phyloP scores from a whole-genome alignment of 179 eudicot species.

The Silene vulgaris region DNA sequence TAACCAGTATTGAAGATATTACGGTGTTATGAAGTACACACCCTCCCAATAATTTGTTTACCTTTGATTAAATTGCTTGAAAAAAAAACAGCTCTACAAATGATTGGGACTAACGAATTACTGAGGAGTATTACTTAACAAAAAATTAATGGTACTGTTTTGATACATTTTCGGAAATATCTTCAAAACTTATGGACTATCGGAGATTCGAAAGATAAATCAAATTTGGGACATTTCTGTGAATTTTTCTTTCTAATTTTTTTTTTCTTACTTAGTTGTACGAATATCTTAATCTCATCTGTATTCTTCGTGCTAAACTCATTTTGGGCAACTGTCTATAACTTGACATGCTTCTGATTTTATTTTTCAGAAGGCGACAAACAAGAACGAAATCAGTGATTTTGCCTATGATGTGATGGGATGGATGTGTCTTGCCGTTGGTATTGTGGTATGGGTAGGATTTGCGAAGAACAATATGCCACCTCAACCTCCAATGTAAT shows the following conservation, averaged over 20 bases:
- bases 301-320: not conserved
- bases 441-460: slow-evolving; percentile 63
- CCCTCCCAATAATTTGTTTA: too few relatives aligned
- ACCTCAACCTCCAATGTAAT: slow-evolving; percentile 37
- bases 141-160: not conserved
- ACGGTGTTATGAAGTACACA: too few relatives aligned
- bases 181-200: not conserved
- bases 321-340: not conserved
- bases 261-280: not conserved
- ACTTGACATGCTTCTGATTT: not conserved
- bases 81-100: too few relatives aligned
- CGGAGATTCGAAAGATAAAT: not conserved
- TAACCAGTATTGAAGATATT: too few relatives aligned
- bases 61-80: too few relatives aligned
- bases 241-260: not conserved
- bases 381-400: slow-evolving; percentile 61
- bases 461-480: slow-evolving; percentile 37
- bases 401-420: slow-evolving; percentile 77
- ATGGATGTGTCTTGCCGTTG: slow-evolving; percentile 86
- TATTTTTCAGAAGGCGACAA: slow-evolving; percentile 43
- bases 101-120: too few relatives aligned
- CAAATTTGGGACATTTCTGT: not conserved
- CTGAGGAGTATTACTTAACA: not conserved
- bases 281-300: not conserved
- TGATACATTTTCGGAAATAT: not conserved